A percentile compares a stretch with the other conserved stretches of the same genome.
phyloP scores from a whole-genome alignment of 768 basidiomycete species.

The Xerocomellus intermedius region DNA sequence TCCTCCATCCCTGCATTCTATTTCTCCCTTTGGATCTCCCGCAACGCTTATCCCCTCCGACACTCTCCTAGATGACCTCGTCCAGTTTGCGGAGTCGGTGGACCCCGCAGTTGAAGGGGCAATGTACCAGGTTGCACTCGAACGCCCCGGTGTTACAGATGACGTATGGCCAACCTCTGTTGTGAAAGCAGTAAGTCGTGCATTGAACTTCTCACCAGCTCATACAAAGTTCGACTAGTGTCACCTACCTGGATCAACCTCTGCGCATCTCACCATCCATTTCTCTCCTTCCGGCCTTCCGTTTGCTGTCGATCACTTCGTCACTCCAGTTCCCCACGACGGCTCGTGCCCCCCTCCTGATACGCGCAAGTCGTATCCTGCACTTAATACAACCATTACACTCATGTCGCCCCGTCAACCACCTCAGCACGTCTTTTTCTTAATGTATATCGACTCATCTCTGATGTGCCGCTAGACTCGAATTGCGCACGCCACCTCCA shows the following conservation, averaged over 20 bases:
- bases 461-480: slow-evolving; percentile 47
- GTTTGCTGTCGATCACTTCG: slow-evolving; percentile 71
- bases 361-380: slow-evolving; percentile 28
- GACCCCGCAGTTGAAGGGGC: slow-evolving; percentile 40
- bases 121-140: slow-evolving; percentile 73
- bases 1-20: slow-evolving; percentile 30
- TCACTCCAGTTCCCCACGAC: slow-evolving; percentile 64
- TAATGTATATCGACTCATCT: neutral
- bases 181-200: slow-evolving; percentile 47
- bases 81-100: slow-evolving; percentile 40
- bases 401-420: slow-evolving; percentile 48
- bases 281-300: slow-evolving; percentile 44
- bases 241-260: slow-evolving; percentile 52
- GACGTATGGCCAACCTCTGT: slow-evolving; percentile 32
- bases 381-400: slow-evolving; percentile 53
- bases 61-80: slow-evolving; percentile 47
- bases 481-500: slow-evolving; percentile 64
- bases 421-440: slow-evolving; percentile 48
- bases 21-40: slow-evolving; percentile 34
- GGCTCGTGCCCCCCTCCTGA: slow-evolving; percentile 52
- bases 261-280: slow-evolving; percentile 61
- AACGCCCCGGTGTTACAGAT: slow-evolving; percentile 43
- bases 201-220: slow-evolving; percentile 26
- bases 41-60: slow-evolving; percentile 39
- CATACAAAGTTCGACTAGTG: slow-evolving; percentile 47